These are phyloP conservation scores for Aspergillus olivimuriae DNA, from an alignment of 495 filamentous ascomycete species.

Conservation along the genomic window DNA sequence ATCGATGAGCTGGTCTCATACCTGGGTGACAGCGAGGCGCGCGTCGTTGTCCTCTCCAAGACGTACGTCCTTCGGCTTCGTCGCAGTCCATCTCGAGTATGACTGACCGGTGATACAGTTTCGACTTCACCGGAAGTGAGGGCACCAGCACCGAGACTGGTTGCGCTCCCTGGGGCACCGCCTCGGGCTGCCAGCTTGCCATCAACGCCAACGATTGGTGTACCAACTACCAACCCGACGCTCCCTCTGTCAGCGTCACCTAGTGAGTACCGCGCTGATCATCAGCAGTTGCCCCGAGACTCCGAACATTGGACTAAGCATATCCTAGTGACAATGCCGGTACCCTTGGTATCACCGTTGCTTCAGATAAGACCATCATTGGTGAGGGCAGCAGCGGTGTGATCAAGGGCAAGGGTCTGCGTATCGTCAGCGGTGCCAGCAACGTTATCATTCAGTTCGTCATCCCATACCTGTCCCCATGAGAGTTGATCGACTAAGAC, in stretches of 20 bases:
- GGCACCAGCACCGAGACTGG: slow-evolving; percentile 36
- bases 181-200: slow-evolving; percentile 40
- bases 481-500: background rate
- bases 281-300: too few species aligned
- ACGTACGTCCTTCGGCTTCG: slow-evolving; percentile 13
- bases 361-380: slow-evolving; percentile 37
- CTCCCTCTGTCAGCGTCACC: slow-evolving; percentile 30
- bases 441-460: slow-evolving; percentile 41
- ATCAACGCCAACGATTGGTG: slow-evolving; percentile 49
- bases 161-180: slow-evolving; percentile 42
- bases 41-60: slow-evolving; percentile 33
- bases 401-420: slow-evolving; percentile 38
- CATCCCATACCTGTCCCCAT: background rate
- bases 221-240: slow-evolving; percentile 31
- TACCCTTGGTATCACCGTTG: slow-evolving; percentile 36
- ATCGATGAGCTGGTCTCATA: slow-evolving; percentile 39
- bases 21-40: slow-evolving; percentile 29
- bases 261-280: slow-evolving; percentile 25
- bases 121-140: slow-evolving; percentile 40
- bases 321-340: slow-evolving; percentile 32
- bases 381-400: slow-evolving; percentile 30
- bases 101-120: slow-evolving; percentile 6
- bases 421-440: slow-evolving; percentile 33
- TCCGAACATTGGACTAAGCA: too few species aligned
- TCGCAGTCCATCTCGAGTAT: background rate